Percentiles rank a stretch among this genome's conserved stretches.
Evolutionary conservation across 1,284 basidiomycete species (phyloP).

Genomic region (Austroboletus niveus): DNA sequence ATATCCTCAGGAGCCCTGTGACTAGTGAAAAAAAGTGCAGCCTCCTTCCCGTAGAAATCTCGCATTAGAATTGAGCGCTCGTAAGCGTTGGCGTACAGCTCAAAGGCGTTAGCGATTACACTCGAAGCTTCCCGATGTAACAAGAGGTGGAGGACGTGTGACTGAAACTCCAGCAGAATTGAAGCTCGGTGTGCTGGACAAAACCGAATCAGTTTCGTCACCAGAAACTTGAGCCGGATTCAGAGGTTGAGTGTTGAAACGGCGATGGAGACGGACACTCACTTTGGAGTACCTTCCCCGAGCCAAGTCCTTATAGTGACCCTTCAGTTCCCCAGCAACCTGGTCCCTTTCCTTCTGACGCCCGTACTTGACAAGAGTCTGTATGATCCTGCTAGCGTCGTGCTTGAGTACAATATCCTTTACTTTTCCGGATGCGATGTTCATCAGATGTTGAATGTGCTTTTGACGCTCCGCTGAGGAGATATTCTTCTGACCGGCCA

Average conservation of each 20-base stretch:
- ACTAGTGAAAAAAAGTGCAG: slow-evolving; percentile 63
- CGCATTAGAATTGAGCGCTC: slow-evolving; percentile 76
- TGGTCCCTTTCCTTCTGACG: slow-evolving; percentile 75
- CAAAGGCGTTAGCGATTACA: slow-evolving; percentile 84
- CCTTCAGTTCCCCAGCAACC: slow-evolving; percentile 79
- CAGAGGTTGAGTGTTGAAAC: background rate
- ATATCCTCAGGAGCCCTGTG: slow-evolving; percentile 58
- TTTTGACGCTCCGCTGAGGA: slow-evolving; percentile 69
- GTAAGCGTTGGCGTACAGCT: slow-evolving; percentile 80
- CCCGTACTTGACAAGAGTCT: slow-evolving; percentile 84
- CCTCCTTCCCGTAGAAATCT: slow-evolving; percentile 89
- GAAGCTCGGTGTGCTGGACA: slow-evolving; percentile 69
- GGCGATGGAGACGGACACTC: slow-evolving; percentile 12
- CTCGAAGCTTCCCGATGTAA: slow-evolving; percentile 81
- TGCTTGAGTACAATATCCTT: slow-evolving; percentile 87
- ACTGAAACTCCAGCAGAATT: slow-evolving; percentile 77
- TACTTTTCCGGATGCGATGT: slow-evolving; percentile 72
- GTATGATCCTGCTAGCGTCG: slow-evolving; percentile 85
- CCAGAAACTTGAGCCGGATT: slow-evolving; percentile 62
- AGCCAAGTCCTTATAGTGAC: slow-evolving; percentile 71
- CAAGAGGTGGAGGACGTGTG: slow-evolving; percentile 69
- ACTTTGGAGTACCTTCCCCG: slow-evolving; percentile 91
- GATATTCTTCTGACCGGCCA: slow-evolving; percentile 73
- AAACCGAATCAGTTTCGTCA: slow-evolving; percentile 79
- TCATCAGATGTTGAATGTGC: slow-evolving; percentile 71